These are phyloP conservation scores for Pleurotus cornucopiae DNA, from an alignment of 768 basidiomycete genomes.

Conservation along the genomic window DNA sequence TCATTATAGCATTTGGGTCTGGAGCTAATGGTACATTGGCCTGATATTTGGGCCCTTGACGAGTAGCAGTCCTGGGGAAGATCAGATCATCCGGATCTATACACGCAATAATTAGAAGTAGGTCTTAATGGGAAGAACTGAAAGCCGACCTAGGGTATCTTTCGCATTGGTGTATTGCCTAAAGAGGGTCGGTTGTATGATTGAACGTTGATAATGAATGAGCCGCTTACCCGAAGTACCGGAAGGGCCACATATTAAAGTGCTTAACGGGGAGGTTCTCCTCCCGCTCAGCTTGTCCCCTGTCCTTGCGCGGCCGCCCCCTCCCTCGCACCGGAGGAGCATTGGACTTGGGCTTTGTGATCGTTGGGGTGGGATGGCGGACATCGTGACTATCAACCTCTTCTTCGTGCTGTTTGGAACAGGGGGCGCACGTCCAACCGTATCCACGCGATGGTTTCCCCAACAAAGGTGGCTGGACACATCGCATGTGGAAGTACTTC, in stretches of 20 bases:
- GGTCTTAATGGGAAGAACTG: slow-evolving; percentile 12
- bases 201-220: neutral
- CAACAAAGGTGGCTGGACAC: slow-evolving; percentile 85
- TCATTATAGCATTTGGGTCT: slow-evolving; percentile 29
- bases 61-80: slow-evolving; percentile 88
- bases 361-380: slow-evolving; percentile 49
- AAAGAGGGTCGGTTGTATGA: slow-evolving; percentile 8
- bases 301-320: slow-evolving; percentile 76
- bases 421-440: slow-evolving; percentile 96
- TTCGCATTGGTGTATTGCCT: slow-evolving; percentile 90
- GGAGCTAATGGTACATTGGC: slow-evolving; percentile 49
- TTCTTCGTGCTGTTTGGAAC: slow-evolving; percentile 83
- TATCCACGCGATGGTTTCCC: slow-evolving; percentile 95
- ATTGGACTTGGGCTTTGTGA: slow-evolving; percentile 58
- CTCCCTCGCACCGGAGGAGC: slow-evolving; percentile 70
- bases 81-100: slow-evolving; percentile 95
- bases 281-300: slow-evolving; percentile 67
- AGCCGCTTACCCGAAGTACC: slow-evolving; percentile 87
- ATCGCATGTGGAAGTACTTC: slow-evolving; percentile 91
- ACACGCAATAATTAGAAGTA: slow-evolving; percentile 11
- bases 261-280: slow-evolving; percentile 77
- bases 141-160: slow-evolving; percentile 75
- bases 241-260: slow-evolving; percentile 90
- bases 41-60: slow-evolving; percentile 88
- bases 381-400: slow-evolving; percentile 75